phyloP scores from a whole-genome alignment of 192 early-diverging fungal genomes.

The Backusella westeae region DNA sequence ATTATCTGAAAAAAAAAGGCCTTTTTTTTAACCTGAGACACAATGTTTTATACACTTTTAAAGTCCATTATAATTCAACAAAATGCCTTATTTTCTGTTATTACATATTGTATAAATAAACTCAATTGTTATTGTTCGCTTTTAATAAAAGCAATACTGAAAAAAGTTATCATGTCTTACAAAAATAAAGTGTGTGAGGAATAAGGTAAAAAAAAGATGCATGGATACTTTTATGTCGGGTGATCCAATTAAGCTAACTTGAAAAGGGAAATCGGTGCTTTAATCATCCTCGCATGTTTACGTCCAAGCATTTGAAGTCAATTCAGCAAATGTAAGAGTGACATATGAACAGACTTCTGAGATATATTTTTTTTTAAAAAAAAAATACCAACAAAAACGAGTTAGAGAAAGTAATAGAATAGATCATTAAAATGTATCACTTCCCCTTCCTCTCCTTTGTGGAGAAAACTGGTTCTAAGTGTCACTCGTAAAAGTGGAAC shows the following conservation, averaged over 20 bases:
- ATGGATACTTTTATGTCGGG: background rate
- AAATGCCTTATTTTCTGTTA: background rate
- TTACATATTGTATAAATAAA: background rate
- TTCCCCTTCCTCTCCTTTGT: background rate
- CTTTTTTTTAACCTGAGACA: background rate
- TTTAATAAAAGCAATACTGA: background rate
- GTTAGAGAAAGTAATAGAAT: background rate
- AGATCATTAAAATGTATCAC: background rate
- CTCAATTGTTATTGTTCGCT: background rate
- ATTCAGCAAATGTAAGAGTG: background rate
- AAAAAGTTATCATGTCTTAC: background rate
- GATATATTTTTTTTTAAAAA: background rate
- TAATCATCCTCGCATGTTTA: slow-evolving; percentile 5
- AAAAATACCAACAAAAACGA: background rate
- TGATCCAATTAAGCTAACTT: background rate
- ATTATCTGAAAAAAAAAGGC: background rate
- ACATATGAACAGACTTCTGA: background rate
- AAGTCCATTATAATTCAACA: background rate
- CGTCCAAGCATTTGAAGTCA: background rate
- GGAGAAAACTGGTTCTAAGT: background rate
- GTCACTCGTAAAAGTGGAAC: background rate
- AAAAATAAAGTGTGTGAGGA: background rate
- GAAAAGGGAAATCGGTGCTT: slow-evolving; percentile 1
- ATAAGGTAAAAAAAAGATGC: background rate
- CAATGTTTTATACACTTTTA: slow-evolving; percentile 2